These are phyloP conservation scores for Trichodelitschia bisporula DNA, from an alignment of 495 filamentous ascomycete species.

Conservation along the genomic window DNA sequence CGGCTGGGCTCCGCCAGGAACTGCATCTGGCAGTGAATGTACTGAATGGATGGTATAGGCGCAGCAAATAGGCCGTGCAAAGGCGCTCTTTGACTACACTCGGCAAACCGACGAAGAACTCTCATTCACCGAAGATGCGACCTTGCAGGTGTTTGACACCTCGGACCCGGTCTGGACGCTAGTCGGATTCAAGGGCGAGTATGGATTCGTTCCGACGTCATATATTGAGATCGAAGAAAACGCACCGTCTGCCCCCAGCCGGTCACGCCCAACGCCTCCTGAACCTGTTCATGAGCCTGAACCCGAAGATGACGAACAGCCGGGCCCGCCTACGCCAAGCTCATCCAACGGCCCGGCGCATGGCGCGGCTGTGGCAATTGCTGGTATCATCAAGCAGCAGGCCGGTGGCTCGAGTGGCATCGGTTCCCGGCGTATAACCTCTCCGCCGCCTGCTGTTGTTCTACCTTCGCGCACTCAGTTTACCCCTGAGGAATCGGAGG, in stretches of 20 bases:
- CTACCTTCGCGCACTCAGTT: conserved; percentile 22
- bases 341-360: conserved; percentile 14
- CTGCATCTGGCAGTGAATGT: background rate
- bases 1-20: background rate
- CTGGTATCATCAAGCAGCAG: conserved; percentile 39
- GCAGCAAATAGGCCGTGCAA: conserved; percentile 36
- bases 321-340: conserved; percentile 12
- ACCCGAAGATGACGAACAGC: conserved; percentile 4
- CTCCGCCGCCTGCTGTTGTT: conserved; percentile 20
- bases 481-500: conserved; percentile 35
- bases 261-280: background rate
- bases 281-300: conserved; percentile 1
- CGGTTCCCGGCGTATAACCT: conserved; percentile 8
- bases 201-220: conserved; percentile 89
- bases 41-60: background rate
- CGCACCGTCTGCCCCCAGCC: conserved; percentile 2
- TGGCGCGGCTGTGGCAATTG: conserved; percentile 47
- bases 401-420: conserved; percentile 4
- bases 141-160: conserved; percentile 63
- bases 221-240: conserved; percentile 53
- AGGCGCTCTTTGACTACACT: conserved; percentile 86
- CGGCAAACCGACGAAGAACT: conserved; percentile 95
- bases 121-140: conserved; percentile 76
- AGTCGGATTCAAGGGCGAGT: conserved; percentile 63
- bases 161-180: conserved; percentile 94